Evolutionary conservation across 148 eudicot genomes (phyloP).

Genomic region (Rhododendron ferrugineum): DNA sequence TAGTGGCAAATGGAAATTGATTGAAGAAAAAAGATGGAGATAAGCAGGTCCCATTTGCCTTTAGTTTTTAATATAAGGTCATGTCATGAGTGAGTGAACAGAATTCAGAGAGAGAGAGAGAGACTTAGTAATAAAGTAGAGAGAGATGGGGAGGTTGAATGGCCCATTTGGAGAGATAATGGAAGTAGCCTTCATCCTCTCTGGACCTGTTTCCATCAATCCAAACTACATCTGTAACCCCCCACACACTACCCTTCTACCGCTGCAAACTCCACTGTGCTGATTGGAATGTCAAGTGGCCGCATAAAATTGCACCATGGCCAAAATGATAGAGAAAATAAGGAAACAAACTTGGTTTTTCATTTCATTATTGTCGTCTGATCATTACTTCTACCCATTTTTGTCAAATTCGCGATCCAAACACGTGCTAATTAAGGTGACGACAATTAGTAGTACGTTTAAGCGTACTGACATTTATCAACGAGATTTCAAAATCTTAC

Average conservation of each 20-base stretch:
- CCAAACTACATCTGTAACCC: not conserved
- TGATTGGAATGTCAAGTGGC: not conserved
- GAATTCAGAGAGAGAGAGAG: slow-evolving; percentile 9
- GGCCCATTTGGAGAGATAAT: slow-evolving; percentile 10
- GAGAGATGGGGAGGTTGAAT: slow-evolving; percentile 16
- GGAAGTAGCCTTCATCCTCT: slow-evolving; percentile 30
- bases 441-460: slow-evolving; percentile 5
- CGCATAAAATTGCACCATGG: not conserved
- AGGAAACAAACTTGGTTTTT: not conserved
- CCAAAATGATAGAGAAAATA: not conserved
- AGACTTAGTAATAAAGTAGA: slow-evolving; percentile 16
- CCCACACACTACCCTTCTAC: not conserved
- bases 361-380: not conserved
- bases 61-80: slow-evolving; percentile 5
- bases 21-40: slow-evolving; percentile 13
- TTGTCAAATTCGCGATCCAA: not conserved
- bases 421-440: not conserved
- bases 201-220: slow-evolving; percentile 24
- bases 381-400: not conserved
- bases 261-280: not conserved
- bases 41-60: slow-evolving; percentile 23
- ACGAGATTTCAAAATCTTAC: not conserved
- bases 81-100: slow-evolving; percentile 2
- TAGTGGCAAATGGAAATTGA: slow-evolving; percentile 21
- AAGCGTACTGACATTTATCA: not conserved